Conservation (phyloP, 1,139 yeast genomes). For the Magnusiomyces suaveolens region DNA sequence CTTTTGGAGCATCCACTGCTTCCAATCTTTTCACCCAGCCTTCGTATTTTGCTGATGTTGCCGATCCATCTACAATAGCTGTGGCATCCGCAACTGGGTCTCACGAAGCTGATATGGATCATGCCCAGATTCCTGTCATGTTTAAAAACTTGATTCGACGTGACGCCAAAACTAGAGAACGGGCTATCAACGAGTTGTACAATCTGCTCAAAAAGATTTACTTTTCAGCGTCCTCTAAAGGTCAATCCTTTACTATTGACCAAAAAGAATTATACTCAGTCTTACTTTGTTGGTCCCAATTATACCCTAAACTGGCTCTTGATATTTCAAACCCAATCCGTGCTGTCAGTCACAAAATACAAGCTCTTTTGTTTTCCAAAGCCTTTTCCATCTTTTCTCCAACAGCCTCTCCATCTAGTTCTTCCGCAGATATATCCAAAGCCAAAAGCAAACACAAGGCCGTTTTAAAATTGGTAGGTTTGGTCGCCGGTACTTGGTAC, state of each 20-base stretch:
- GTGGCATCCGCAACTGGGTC: not conserved
- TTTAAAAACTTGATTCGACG: slow-evolving; percentile 70
- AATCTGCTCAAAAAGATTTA: slow-evolving; percentile 9
- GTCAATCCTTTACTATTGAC: not conserved
- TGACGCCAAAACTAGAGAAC: slow-evolving; percentile 76
- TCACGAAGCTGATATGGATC: slow-evolving; percentile 19
- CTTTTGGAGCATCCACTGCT: slow-evolving; percentile 6
- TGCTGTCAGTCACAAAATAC: slow-evolving; percentile 50
- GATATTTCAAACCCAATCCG: slow-evolving; percentile 64
- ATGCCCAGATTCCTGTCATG: slow-evolving; percentile 51
- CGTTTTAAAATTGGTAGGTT: slow-evolving; percentile 53
- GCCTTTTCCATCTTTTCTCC: not conserved
- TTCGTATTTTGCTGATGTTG: slow-evolving; percentile 68
- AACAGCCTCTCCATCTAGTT: not conserved
- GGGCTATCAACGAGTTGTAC: slow-evolving; percentile 53
- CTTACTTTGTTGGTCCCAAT: slow-evolving; percentile 51
- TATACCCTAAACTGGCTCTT: slow-evolving; percentile 68
- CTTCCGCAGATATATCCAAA: not conserved
- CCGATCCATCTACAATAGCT: slow-evolving; percentile 51
- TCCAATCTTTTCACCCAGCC: slow-evolving; percentile 32
- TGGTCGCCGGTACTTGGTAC: slow-evolving; percentile 63
- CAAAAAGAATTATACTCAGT: slow-evolving; percentile 9
- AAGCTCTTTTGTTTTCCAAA: slow-evolving; percentile 31
- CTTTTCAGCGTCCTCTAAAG: not conserved
- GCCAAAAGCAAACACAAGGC: not conserved